Percentiles rank a stretch among this genome's conserved stretches.
phyloP scores from a whole-genome alignment of 345 rosid species.

The Aquilaria sinensis region DNA sequence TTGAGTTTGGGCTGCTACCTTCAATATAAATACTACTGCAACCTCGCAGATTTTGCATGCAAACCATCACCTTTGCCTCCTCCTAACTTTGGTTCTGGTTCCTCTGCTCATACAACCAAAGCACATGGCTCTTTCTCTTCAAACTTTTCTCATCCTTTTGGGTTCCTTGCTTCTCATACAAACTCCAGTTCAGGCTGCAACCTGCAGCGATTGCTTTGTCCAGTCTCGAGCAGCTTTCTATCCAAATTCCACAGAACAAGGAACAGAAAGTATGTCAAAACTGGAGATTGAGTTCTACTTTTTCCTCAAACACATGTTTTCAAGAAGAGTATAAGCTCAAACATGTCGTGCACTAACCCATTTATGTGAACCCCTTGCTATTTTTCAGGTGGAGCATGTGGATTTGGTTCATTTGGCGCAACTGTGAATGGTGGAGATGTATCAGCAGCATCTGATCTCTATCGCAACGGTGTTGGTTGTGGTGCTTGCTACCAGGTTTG shows the following conservation, averaged over 20 bases:
- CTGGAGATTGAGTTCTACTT: too few species aligned
- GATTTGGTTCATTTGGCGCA: constrained; percentile 67
- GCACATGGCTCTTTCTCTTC: constrained; percentile 34
- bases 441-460: constrained; percentile 57
- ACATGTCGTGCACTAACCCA: background rate
- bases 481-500: constrained; percentile 75
- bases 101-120: constrained; percentile 1
- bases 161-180: constrained; percentile 20
- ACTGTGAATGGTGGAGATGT: constrained; percentile 63
- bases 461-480: constrained; percentile 59
- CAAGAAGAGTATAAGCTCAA: too few species aligned
- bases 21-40: constrained; percentile 38
- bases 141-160: constrained; percentile 14
- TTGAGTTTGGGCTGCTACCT: constrained; percentile 1
- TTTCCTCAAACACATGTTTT: too few species aligned
- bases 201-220: constrained; percentile 42
- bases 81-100: background rate
- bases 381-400: constrained; percentile 54
- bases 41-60: constrained; percentile 17
- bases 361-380: background rate
- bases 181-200: constrained; percentile 31
- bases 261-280: constrained; percentile 43
- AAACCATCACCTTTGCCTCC: constrained; percentile 14
- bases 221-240: constrained; percentile 51
- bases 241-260: constrained; percentile 46